A percentile compares a stretch with the other conserved stretches of the same genome.
phyloP scores from a whole-genome alignment of 164 flowering plant genomes.

The Tinospora cordifolia region DNA sequence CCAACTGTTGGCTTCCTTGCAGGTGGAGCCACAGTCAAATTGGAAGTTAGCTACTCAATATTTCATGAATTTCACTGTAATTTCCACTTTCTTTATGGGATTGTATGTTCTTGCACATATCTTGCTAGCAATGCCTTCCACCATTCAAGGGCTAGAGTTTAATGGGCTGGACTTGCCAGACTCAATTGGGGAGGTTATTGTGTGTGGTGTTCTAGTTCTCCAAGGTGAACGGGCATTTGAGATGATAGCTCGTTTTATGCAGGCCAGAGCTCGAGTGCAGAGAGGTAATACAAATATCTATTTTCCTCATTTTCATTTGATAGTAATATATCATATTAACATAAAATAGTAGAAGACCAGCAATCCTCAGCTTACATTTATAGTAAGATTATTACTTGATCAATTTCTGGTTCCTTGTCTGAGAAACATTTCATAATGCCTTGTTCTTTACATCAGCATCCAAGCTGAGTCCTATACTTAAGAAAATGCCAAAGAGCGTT shows the following conservation, averaged over 20 bases:
- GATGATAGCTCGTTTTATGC: conserved; percentile 75
- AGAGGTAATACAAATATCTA: conserved; percentile 40
- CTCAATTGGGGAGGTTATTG: conserved; percentile 83
- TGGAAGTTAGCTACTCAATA: conserved; percentile 74
- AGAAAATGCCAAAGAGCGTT: too few species aligned
- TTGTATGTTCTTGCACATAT: conserved; percentile 65
- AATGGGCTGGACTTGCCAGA: conserved; percentile 92
- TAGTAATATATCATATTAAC: too few species aligned
- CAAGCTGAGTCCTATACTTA: too few species aligned
- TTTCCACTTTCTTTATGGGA: conserved; percentile 56
- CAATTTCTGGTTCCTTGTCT: too few species aligned
- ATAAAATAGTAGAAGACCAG: too few species aligned
- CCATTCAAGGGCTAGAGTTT: conserved; percentile 88
- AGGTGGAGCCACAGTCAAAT: conserved; percentile 63
- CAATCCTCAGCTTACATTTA: too few species aligned
- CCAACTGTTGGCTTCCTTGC: conserved; percentile 70
- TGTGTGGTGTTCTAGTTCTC: conserved; percentile 67
- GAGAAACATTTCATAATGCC: too few species aligned
- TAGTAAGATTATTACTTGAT: too few species aligned
- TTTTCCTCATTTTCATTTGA: neutral
- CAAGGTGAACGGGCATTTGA: conserved; percentile 63
- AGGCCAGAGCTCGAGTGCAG: conserved; percentile 53
- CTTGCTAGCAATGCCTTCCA: conserved; percentile 47
- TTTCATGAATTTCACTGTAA: conserved; percentile 69
- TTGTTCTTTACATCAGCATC: too few species aligned